A percentile compares a stretch with the other conserved stretches of the same genome.
phyloP scores from a whole-genome alignment of 805 yeast species.

The Blastobotrys americana region DNA sequence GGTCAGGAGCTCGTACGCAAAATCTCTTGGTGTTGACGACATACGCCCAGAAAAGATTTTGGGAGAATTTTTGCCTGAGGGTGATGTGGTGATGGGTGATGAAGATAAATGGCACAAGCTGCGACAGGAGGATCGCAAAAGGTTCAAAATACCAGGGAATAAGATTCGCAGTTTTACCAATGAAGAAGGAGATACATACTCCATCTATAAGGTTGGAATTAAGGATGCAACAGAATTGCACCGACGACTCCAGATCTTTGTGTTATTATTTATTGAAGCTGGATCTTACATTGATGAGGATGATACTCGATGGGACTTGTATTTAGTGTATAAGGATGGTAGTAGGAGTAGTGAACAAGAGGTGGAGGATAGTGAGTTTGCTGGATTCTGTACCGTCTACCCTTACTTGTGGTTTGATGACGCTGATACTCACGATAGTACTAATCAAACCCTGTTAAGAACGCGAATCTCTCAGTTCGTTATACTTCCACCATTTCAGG shows the following conservation, averaged over 20 bases:
- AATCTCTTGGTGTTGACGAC: conserved; percentile 38
- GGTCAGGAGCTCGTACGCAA: conserved; percentile 49
- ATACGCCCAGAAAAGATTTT: conserved; percentile 54
- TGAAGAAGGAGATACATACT: conserved; percentile 36
- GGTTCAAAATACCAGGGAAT: conserved; percentile 38
- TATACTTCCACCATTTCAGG: conserved; percentile 78
- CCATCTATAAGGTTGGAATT: conserved; percentile 46
- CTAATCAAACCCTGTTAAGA: conserved; percentile 34
- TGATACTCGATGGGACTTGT: conserved; percentile 79
- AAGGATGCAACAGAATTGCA: conserved; percentile 49
- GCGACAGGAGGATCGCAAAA: conserved; percentile 42
- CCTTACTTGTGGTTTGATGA: conserved; percentile 73
- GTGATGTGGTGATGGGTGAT: conserved; percentile 30
- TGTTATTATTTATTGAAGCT: conserved; percentile 83
- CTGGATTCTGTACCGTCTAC: conserved; percentile 80
- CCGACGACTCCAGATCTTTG: conserved; percentile 67
- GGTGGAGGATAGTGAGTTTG: conserved; percentile 39
- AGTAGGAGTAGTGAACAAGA: conserved; percentile 8
- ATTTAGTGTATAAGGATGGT: conserved; percentile 40
- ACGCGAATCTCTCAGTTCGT: conserved; percentile 84
- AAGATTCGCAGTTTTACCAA: conserved; percentile 3
- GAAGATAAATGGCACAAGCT: conserved; percentile 61
- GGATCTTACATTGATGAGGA: conserved; percentile 76
- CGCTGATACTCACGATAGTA: conserved; percentile 42
- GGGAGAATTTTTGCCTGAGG: conserved; percentile 50